phyloP scores from a whole-genome alignment of 208 protist genomes.

The Herpetomonas samuelpessoai region DNA sequence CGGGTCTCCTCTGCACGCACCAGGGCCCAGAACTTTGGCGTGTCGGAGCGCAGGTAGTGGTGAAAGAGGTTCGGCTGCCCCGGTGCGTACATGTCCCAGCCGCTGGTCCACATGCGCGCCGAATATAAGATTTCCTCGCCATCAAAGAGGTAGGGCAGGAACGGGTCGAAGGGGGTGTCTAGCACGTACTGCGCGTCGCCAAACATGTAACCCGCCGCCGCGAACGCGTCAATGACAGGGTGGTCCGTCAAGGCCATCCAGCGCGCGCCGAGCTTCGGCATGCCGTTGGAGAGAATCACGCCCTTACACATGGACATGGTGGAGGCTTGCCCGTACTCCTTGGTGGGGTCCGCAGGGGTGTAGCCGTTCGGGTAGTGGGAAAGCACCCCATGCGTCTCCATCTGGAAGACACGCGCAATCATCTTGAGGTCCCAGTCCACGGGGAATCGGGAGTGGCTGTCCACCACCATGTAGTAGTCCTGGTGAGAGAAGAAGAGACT shows the following conservation, averaged over 20 bases:
- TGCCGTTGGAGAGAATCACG: conserved; percentile 51
- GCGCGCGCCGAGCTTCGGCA: conserved; percentile 58
- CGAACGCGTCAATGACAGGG: conserved; percentile 58
- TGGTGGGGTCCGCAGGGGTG: conserved; percentile 32
- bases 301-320: conserved; percentile 75
- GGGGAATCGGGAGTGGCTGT: conserved; percentile 81
- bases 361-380: conserved; percentile 85
- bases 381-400: conserved; percentile 63
- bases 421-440: conserved; percentile 74
- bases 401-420: conserved; percentile 56
- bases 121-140: conserved; percentile 92
- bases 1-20: conserved; percentile 8
- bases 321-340: conserved; percentile 33
- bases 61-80: conserved; percentile 73
- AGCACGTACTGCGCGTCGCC: conserved; percentile 65
- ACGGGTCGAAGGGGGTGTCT: conserved; percentile 91
- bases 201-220: conserved; percentile 77
- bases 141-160: conserved; percentile 92
- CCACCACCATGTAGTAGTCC: conserved; percentile 87
- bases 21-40: conserved; percentile 45
- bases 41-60: conserved; percentile 54
- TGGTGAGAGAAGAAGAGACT: conserved; percentile 75
- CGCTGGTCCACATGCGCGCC: conserved; percentile 80
- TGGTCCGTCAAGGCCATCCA: conserved; percentile 25
- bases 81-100: conserved; percentile 87